A percentile compares a stretch with the other conserved stretches of the same genome.
Conservation (phyloP, 139 green algal genomes). For the Chloropicon primus region DNA sequence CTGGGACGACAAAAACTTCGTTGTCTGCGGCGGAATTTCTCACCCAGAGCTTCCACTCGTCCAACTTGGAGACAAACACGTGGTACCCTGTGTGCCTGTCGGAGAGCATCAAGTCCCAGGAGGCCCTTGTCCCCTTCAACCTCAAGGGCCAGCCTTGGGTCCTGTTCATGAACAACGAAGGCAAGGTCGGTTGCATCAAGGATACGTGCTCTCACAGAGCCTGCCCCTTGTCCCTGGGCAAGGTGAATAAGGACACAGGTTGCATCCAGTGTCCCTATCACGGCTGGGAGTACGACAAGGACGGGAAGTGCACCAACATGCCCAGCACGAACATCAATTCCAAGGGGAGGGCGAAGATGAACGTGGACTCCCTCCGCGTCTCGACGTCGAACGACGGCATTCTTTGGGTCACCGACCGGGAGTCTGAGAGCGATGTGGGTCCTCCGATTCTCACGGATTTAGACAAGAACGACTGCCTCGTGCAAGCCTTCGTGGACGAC, state of each 20-base stretch:
- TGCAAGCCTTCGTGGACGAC: not conserved
- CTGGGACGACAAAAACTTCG: not conserved
- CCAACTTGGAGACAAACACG: not conserved
- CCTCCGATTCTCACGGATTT: not conserved
- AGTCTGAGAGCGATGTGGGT: not conserved
- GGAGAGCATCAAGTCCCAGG: not conserved
- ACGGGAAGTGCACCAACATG: slow-evolving; percentile 81
- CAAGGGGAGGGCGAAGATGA: slow-evolving; percentile 8
- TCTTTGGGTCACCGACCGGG: not conserved
- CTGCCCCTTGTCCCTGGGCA: slow-evolving; percentile 80
- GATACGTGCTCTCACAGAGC: slow-evolving; percentile 91
- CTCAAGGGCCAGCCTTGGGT: slow-evolving; percentile 93
- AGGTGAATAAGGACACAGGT: slow-evolving; percentile 32
- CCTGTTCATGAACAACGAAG: slow-evolving; percentile 66
- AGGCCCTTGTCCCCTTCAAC: slow-evolving; percentile 57
- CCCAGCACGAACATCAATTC: slow-evolving; percentile 64
- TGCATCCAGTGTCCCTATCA: slow-evolving; percentile 76
- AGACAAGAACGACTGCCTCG: not conserved
- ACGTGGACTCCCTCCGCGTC: not conserved
- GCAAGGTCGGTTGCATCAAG: slow-evolving; percentile 50
- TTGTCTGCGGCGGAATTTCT: not conserved
- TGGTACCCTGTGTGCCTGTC: not conserved
- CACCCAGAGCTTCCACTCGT: not conserved
- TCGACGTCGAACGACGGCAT: not conserved
- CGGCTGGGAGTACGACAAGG: slow-evolving; percentile 74